These are phyloP conservation scores for Boletellus ananiceps DNA, from an alignment of 768 basidiomycete genomes.

Conservation along the genomic window DNA sequence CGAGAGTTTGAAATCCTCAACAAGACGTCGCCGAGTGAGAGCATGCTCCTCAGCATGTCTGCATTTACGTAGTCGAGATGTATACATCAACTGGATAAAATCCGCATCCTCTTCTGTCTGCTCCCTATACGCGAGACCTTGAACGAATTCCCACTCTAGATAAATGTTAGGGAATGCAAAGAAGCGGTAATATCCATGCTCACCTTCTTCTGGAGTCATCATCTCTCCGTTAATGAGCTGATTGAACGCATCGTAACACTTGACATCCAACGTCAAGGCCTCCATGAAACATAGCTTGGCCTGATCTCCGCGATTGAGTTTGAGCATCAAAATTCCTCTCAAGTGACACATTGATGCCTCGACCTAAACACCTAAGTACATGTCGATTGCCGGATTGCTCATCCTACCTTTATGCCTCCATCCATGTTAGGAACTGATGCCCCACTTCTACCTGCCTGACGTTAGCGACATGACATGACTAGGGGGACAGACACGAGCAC, in stretches of 20 bases:
- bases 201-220: conserved; percentile 95
- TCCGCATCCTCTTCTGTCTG: conserved; percentile 87
- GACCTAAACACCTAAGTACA: conserved; percentile 48
- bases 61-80: conserved; percentile 85
- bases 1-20: conserved; percentile 75
- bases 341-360: conserved; percentile 97
- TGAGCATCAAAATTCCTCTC: conserved; percentile 89
- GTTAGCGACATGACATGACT: conserved; percentile 5
- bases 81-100: conserved; percentile 91
- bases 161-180: conserved; percentile 5
- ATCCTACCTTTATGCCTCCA: conserved; percentile 86
- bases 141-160: conserved; percentile 94
- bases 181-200: conserved; percentile 5
- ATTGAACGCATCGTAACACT: conserved; percentile 94
- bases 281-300: conserved; percentile 97
- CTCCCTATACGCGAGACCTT: conserved; percentile 72
- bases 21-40: conserved; percentile 70
- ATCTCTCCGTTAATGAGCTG: conserved; percentile 89
- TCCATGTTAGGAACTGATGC: conserved; percentile 76
- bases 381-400: not conserved
- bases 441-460: conserved; percentile 51
- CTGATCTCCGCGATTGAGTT: conserved; percentile 83
- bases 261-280: conserved; percentile 89
- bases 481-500: conserved; percentile 31
- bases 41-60: conserved; percentile 81